Base-by-base conservation (phyloP, 2,329 filamentous ascomycete genomes). In the Calonectria honghensis region DNA sequence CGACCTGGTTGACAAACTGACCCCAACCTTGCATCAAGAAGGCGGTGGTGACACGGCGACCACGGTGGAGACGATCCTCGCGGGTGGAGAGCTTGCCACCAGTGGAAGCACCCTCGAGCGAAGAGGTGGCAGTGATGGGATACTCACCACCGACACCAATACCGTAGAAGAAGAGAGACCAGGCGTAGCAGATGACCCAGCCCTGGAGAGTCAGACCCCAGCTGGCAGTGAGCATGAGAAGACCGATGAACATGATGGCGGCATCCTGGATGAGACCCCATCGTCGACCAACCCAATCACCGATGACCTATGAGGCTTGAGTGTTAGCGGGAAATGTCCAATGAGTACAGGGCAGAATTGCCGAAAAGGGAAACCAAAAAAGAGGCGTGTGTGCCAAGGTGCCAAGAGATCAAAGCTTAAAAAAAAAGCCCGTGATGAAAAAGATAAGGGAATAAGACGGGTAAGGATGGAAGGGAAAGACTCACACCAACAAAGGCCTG, bases 11-110 rank as follows among this genome's bases (percentile, higher is more conserved):
- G 88, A 95, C 89, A 84, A 98, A 95, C 86, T 98, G 96, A 78
- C 96, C 96, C 96, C 96, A 98, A 70, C 96, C 96, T 86, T 98
- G 96, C 96, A 98, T 98, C 86, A 98, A 86, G 89, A 98, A 98
- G 73, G 96, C 96, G 85, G 94, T 95, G 78, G 96, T 98, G 84
- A 98, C 96, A 86, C 98, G 98, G 83, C 96, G 95, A 77, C 96
- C 96, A 86, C 96, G 95, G 88, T 98, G 96, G 68, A 98, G 92
- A 84, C 96, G 95, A 84, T 98, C 96, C 69, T 98, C 95, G 76
- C 93, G 94, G 73, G 96, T 98, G 9, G 96, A 98, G 69, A 98
- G 87, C 84, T 94, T 96, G 76, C 96, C 96, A 48, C 95, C 87
- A n/a, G 94, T 92, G 59, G 96, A 94, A 20, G 95, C 94, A 82